Conservation (phyloP, 148 eudicot species). For the Amaranthus palmeri region DNA sequence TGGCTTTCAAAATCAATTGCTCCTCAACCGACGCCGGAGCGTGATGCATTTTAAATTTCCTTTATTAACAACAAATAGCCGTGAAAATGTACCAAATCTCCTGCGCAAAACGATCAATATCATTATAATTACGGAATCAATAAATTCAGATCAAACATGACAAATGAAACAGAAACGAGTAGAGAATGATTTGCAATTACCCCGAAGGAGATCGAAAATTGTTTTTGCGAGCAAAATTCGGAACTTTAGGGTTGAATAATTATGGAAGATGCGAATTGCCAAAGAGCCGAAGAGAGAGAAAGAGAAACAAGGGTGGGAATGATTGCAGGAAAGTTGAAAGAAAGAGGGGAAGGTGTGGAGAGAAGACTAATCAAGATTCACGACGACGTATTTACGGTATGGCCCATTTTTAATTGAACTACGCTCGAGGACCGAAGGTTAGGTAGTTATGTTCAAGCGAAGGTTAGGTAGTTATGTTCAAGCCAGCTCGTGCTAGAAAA, state of each 20-base stretch:
- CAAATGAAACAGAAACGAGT: background rate
- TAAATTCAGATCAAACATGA: conserved; percentile 13
- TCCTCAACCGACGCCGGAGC: conserved; percentile 73
- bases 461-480: no score
- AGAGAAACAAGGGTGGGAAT: background rate
- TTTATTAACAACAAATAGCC: background rate
- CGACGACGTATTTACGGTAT: no score
- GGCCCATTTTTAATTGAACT: conserved; percentile 13
- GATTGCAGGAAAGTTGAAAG: background rate
- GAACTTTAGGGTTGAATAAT: conserved; percentile 23
- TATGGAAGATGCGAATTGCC: conserved; percentile 11
- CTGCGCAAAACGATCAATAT: conserved; percentile 9
- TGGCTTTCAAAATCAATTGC: conserved; percentile 71
- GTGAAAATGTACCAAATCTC: background rate
- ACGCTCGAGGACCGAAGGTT: background rate
- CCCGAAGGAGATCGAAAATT: conserved; percentile 10
- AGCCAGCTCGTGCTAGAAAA: no score
- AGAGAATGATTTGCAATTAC: background rate
- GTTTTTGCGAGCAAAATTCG: conserved; percentile 1
- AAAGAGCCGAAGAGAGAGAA: background rate
- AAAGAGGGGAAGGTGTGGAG: background rate
- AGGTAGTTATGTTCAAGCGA: background rate
- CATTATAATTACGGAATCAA: background rate
- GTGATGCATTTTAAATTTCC: conserved; percentile 47
- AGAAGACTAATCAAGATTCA: conserved; percentile 18